phyloP scores from a whole-genome alignment of 345 rosid genomes.

The Eucalyptus brandiana region DNA sequence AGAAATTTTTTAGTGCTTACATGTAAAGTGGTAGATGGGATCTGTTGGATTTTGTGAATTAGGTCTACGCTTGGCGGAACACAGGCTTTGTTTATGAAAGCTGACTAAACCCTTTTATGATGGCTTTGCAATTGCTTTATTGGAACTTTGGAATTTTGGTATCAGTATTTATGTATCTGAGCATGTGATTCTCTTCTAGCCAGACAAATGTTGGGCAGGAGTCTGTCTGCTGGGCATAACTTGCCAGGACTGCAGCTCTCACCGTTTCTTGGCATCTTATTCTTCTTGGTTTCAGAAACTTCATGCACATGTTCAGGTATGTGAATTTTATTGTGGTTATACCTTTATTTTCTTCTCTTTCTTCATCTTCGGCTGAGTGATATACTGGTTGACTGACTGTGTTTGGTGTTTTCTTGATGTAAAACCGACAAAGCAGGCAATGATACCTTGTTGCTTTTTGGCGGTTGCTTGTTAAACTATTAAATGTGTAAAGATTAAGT shows the following conservation, averaged over 20 bases:
- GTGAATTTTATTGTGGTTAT: neutral
- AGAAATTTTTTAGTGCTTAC: neutral
- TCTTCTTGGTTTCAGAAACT: constrained; percentile 57
- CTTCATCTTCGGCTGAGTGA: neutral
- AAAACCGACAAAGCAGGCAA: neutral
- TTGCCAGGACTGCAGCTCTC: constrained; percentile 58
- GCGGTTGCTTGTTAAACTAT: neutral
- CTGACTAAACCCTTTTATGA: neutral
- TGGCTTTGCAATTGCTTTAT: neutral
- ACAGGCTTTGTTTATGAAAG: neutral
- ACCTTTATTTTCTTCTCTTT: neutral
- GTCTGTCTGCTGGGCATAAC: constrained; percentile 68
- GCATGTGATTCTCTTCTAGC: constrained; percentile 23
- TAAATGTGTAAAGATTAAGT: neutral
- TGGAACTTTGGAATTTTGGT: neutral
- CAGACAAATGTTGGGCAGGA: constrained; percentile 84
- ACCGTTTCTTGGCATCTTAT: constrained; percentile 54
- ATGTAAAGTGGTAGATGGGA: neutral
- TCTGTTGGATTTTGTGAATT: neutral
- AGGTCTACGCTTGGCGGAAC: neutral
- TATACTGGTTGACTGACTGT: neutral
- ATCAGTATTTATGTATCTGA: neutral
- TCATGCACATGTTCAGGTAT: constrained; percentile 41
- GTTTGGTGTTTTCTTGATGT: neutral
- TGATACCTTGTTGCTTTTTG: neutral